These are phyloP conservation scores for Ceratobasidium sp. DNA, from an alignment of 1,284 basidiomycete genomes.

Conservation along the genomic window DNA sequence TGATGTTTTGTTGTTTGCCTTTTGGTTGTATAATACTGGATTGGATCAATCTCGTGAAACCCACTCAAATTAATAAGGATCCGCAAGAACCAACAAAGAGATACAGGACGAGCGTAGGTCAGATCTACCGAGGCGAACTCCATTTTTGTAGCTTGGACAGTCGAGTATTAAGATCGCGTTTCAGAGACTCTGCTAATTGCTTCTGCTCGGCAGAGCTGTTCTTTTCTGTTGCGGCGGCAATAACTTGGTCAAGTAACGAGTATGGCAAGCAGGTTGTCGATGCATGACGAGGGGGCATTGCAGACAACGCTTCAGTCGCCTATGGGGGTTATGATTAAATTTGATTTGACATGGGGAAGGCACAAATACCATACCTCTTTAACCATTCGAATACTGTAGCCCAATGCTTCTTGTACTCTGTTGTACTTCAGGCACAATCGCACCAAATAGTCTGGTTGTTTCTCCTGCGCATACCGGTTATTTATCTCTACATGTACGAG, in stretches of 20 bases:
- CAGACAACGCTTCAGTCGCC: slow-evolving; percentile 71
- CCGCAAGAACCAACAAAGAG: slow-evolving; percentile 21
- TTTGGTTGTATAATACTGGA: slow-evolving; percentile 9
- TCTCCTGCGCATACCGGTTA: slow-evolving; percentile 64
- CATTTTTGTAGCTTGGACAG: slow-evolving; percentile 44
- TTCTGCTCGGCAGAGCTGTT: slow-evolving; percentile 60
- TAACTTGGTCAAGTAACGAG: slow-evolving; percentile 86
- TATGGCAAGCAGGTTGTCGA: slow-evolving; percentile 84
- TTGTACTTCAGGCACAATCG: slow-evolving; percentile 81
- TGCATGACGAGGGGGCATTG: slow-evolving; percentile 68
- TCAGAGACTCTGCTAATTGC: slow-evolving; percentile 35
- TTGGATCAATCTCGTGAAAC: neutral
- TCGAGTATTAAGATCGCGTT: slow-evolving; percentile 44
- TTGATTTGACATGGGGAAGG: slow-evolving; percentile 46
- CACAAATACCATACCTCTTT: slow-evolving; percentile 68
- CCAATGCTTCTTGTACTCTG: slow-evolving; percentile 81
- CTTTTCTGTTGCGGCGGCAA: slow-evolving; percentile 73
- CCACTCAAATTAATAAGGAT: neutral
- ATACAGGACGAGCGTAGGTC: neutral
- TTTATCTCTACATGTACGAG: neutral
- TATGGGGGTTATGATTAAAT: slow-evolving; percentile 54
- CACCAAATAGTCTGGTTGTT: slow-evolving; percentile 84
- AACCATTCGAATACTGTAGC: slow-evolving; percentile 77
- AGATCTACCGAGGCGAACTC: slow-evolving; percentile 34
- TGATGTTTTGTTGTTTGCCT: slow-evolving; percentile 1